Evolutionary conservation across 208 protist species (phyloP).

Genomic region (Leishmania tropica): DNA sequence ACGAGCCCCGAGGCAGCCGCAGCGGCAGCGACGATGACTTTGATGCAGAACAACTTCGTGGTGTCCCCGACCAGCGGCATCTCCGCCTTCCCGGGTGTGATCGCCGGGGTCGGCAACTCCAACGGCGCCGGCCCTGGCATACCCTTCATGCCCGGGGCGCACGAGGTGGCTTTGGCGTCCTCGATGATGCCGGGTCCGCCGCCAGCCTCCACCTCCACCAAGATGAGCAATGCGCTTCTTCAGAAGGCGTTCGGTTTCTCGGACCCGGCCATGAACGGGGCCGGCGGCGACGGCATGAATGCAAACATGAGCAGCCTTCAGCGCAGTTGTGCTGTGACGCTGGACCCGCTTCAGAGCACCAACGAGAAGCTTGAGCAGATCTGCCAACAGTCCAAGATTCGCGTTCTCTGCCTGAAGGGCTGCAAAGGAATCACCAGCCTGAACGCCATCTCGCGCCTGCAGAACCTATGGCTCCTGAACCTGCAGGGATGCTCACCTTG

Average conservation of each 20-base stretch:
- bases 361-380: slow-evolving; percentile 65
- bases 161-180: slow-evolving; percentile 18
- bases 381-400: slow-evolving; percentile 59
- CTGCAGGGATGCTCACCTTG: slow-evolving; percentile 63
- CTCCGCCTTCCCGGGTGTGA: slow-evolving; percentile 24
- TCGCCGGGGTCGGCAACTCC: slow-evolving; percentile 11
- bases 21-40: slow-evolving; percentile 18
- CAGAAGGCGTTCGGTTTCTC: slow-evolving; percentile 31
- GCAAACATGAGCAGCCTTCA: slow-evolving; percentile 39
- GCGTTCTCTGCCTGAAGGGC: slow-evolving; percentile 58
- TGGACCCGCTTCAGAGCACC: slow-evolving; percentile 49
- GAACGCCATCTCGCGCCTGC: slow-evolving; percentile 44
- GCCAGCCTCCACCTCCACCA: slow-evolving; percentile 19
- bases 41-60: slow-evolving; percentile 33
- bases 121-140: slow-evolving; percentile 16
- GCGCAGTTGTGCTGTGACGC: slow-evolving; percentile 41
- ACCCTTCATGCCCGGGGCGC: slow-evolving; percentile 19
- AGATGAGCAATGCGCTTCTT: slow-evolving; percentile 33
- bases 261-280: slow-evolving; percentile 20
- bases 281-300: slow-evolving; percentile 43
- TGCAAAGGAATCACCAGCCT: slow-evolving; percentile 71
- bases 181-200: slow-evolving; percentile 16
- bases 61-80: slow-evolving; percentile 19
- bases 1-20: slow-evolving; percentile 13
- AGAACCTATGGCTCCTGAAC: slow-evolving; percentile 71